phyloP scores from a whole-genome alignment of 2,329 filamentous ascomycete genomes.

The Fusarium scirpi region DNA sequence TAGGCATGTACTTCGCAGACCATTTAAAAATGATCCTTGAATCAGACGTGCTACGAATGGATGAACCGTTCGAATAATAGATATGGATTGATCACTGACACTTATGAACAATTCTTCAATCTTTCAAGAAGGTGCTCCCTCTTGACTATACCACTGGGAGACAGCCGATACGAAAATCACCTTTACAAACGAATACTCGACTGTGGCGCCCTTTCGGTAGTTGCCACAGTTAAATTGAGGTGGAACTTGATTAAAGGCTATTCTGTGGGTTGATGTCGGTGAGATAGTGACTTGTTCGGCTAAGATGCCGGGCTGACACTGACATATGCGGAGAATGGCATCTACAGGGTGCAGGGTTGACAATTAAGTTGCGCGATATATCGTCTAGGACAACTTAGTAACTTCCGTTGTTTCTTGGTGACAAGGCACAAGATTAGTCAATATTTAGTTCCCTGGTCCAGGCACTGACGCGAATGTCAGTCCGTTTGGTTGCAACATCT shows the following conservation, averaged over 20 bases:
- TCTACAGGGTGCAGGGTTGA: neutral
- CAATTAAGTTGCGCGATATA: neutral
- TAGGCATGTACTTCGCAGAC: neutral
- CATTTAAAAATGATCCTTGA: fast-evolving
- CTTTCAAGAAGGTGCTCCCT: fast-evolving
- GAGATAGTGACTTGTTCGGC: neutral
- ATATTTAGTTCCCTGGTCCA: no score
- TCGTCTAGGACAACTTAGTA: neutral
- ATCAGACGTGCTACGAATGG: neutral
- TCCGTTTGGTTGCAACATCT: no score
- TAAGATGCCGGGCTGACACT: neutral
- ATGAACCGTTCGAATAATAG: fast-evolving
- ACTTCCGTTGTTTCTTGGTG: no score
- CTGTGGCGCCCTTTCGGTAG: neutral
- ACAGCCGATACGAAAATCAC: neutral
- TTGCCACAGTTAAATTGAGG: neutral
- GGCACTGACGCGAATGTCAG: no score
- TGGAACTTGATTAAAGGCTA: neutral
- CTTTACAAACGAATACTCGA: neutral
- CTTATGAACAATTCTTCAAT: fast-evolving
- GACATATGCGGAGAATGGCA: neutral
- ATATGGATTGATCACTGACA: neutral
- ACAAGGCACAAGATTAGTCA: no score
- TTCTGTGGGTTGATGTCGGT: neutral
- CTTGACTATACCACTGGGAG: fast-evolving